Evolutionary conservation across 495 filamentous ascomycete genomes (phyloP).

Genomic region (Penicillium cinerascens): DNA sequence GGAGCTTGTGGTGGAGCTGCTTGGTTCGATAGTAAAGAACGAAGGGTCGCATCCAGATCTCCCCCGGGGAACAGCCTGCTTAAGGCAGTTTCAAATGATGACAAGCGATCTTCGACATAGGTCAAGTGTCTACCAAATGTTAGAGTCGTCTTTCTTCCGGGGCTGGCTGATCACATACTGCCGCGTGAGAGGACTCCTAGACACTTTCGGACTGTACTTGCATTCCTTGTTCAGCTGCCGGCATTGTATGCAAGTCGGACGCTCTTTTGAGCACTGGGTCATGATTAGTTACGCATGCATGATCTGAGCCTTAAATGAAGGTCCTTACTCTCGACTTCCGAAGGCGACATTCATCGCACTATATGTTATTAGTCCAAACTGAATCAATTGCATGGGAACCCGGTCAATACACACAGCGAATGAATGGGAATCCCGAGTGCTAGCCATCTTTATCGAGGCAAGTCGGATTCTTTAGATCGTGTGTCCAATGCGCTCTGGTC

Average conservation of each 20-base stretch:
- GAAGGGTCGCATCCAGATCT: slow-evolving; percentile 45
- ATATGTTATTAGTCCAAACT: background rate
- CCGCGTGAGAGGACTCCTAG: slow-evolving; percentile 45
- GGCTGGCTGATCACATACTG: slow-evolving; percentile 31
- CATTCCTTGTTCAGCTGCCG: slow-evolving; percentile 44
- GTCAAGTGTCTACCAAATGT: slow-evolving; percentile 42
- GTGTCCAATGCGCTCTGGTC: slow-evolving; percentile 34
- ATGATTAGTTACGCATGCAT: slow-evolving; percentile 2
- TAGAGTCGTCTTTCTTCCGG: slow-evolving; percentile 2
- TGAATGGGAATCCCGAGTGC: slow-evolving; percentile 47
- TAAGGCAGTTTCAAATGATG: slow-evolving; percentile 43
- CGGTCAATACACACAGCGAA: slow-evolving; percentile 39
- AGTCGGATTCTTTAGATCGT: slow-evolving; percentile 21
- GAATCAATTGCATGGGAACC: background rate
- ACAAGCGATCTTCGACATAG: slow-evolving; percentile 48
- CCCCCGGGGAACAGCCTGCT: slow-evolving; percentile 44
- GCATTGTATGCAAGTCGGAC: slow-evolving; percentile 43
- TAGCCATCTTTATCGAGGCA: slow-evolving; percentile 40
- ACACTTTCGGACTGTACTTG: slow-evolving; percentile 48
- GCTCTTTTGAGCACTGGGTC: slow-evolving; percentile 47
- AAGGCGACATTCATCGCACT: slow-evolving; percentile 51
- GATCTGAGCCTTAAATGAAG: background rate
- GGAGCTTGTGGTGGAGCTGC: slow-evolving; percentile 30
- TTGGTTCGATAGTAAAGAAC: slow-evolving; percentile 42
- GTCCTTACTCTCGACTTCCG: slow-evolving; percentile 46